Evolutionary conservation across 345 rosid species (phyloP).

Genomic region (Abelmoschus esculentus): DNA sequence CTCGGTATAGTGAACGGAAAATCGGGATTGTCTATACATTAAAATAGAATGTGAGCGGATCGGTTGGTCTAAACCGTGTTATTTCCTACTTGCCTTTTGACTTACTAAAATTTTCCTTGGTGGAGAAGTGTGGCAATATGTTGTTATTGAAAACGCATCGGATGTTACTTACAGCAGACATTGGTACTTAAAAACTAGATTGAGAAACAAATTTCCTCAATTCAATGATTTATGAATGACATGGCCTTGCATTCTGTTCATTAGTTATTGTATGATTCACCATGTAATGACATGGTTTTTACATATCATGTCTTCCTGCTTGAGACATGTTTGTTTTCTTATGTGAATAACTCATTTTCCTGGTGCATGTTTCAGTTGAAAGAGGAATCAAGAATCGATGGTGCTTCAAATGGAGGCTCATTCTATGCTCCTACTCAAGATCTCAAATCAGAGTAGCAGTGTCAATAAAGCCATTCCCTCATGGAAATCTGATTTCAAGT

Average conservation of each 20-base stretch:
- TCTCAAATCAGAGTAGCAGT: conserved; percentile 30
- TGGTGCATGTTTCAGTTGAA: conserved; percentile 32
- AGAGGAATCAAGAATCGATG: conserved; percentile 20
- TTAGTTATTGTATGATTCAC: not conserved
- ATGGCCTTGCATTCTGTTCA: no score
- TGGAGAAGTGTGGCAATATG: not conserved
- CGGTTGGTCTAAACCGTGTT: not conserved
- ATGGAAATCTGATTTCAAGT: conserved; percentile 7
- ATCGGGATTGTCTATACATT: not conserved
- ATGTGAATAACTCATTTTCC: not conserved
- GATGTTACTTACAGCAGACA: not conserved
- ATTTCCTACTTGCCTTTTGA: not conserved
- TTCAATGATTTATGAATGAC: not conserved
- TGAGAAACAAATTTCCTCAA: not conserved
- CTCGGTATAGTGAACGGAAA: not conserved
- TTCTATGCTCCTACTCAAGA: conserved; percentile 9
- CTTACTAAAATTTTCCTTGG: not conserved
- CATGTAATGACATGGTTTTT: not conserved
- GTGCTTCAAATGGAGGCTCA: conserved; percentile 25
- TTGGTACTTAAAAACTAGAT: not conserved
- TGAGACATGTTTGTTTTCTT: not conserved
- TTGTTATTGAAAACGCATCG: no score
- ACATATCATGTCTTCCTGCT: not conserved
- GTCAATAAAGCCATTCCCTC: not conserved
- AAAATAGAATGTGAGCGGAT: not conserved